Evolutionary conservation across 208 protist species (phyloP), one percentile per base, ranked within the genome.

Genomic region (Leishmania mexicana): DNA sequence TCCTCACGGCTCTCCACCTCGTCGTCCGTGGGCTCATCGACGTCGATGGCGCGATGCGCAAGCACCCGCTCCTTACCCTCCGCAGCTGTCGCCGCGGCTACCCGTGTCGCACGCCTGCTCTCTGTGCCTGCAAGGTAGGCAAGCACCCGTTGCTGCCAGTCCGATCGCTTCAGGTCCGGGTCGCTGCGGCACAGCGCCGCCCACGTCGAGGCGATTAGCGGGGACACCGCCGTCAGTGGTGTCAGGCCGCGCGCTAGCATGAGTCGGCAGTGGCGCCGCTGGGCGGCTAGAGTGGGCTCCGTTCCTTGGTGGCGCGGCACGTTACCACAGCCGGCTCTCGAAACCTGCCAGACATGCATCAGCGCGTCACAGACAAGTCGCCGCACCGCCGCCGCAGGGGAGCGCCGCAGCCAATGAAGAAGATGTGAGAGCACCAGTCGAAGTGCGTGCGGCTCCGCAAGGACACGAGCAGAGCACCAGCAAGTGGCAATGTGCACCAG

Each of bases 201-300:
- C 92, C 92, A 95, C 13, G 90, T 93, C 0, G 90, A 89, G 13
- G 89, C 83, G 10, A 95, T 76, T 7, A 89, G 72, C 13, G 86
- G 77, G 0, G 90, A 91, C 24, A 28, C 57, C 2, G n/a, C 3
- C 49, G 72, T 31, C 31, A 65, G 40, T 17, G 47, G n/a, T 40
- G 65, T 10, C 28, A 83, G 49, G 42, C 42, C 57, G 28, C 60
- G 67, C 47, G n/a, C 74, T 13, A 47, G 64, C 28, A 60, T 38
- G 54, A 21, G 68, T 58, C 45, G 54, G 35, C 79, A 68, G 17
- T 45, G 53, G 24, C 75, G 57, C 3, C 38, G 57, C 71, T 75
- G 10, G 31, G 53, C 28, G 1, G 45, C 42, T 28, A 1, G 51
- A 47, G 53, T 45, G 4, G 49, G 3, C 31, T 38, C 49, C 11